These are phyloP conservation scores for Penicillium verrucosum DNA, from an alignment of 2,329 filamentous ascomycete species.

Conservation along the genomic window DNA sequence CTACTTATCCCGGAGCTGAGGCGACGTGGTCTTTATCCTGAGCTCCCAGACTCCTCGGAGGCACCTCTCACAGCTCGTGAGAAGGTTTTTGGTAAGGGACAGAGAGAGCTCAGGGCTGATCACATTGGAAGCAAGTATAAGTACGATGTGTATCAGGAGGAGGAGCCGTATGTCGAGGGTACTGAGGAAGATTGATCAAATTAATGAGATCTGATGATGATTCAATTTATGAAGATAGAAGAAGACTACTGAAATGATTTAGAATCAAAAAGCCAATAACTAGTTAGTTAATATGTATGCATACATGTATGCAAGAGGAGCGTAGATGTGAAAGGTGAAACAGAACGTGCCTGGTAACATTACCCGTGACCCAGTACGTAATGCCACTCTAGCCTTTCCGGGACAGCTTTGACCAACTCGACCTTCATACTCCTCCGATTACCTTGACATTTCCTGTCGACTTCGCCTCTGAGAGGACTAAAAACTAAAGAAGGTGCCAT, in stretches of 20 bases:
- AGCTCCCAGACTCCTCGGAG: conserved; percentile 27
- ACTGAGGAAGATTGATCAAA: background rate
- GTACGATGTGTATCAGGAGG: conserved; percentile 61
- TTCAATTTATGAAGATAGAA: background rate
- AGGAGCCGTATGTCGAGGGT: conserved; percentile 36
- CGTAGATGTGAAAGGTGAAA: background rate
- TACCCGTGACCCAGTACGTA: conserved; percentile 28
- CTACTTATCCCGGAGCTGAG: conserved; percentile 49
- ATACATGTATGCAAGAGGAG: background rate
- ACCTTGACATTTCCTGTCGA: conserved; percentile 5
- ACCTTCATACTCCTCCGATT: conserved; percentile 11
- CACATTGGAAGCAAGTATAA: conserved; percentile 60
- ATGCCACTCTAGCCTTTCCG: conserved; percentile 43
- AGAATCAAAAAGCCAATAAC: background rate
- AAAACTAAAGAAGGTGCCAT: conserved; percentile 11
- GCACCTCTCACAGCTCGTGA: conserved; percentile 52
- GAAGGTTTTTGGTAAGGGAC: conserved; percentile 61
- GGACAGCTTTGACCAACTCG: conserved; percentile 25
- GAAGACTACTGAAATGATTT: background rate
- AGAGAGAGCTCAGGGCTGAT: conserved; percentile 55
- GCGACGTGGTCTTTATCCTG: conserved; percentile 41
- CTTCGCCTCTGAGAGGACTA: conserved; percentile 2
- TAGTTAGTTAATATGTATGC: background rate
- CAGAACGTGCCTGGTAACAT: conserved; percentile 7
- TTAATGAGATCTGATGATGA: background rate